These are phyloP conservation scores for Gnetum montanum DNA, from an alignment of 75 land plant species.

Conservation along the genomic window DNA sequence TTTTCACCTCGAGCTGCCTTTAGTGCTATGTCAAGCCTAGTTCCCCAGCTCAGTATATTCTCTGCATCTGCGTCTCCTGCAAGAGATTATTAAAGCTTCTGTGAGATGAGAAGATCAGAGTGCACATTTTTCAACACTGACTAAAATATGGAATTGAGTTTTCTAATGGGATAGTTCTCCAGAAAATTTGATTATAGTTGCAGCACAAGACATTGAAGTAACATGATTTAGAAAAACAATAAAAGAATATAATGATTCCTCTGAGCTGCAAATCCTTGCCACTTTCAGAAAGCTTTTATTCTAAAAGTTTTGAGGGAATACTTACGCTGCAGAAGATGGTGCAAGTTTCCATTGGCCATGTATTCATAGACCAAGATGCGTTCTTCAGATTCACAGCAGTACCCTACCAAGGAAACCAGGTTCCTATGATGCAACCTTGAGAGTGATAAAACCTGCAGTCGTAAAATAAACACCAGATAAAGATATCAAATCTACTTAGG, in stretches of 20 bases:
- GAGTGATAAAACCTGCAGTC: conserved; percentile 65
- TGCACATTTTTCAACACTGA: no score
- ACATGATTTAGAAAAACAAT: neutral
- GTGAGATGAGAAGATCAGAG: neutral
- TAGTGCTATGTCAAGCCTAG: conserved; percentile 32
- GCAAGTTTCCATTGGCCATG: conserved; percentile 80
- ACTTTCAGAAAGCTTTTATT: no score
- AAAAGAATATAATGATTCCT: no score
- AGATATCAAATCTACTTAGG: conserved; percentile 2
- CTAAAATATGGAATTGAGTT: no score
- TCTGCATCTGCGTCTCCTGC: neutral
- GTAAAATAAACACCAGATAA: no score
- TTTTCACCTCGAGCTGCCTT: conserved; percentile 34
- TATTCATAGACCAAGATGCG: conserved; percentile 74
- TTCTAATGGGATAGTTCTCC: neutral
- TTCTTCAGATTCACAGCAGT: conserved; percentile 67
- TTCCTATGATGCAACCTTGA: conserved; percentile 83
- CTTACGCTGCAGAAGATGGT: conserved; percentile 46
- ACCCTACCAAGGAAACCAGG: conserved; percentile 72
- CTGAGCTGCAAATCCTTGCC: no score
- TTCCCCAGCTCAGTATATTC: conserved; percentile 16
- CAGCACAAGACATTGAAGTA: neutral
- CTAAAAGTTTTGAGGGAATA: no score
- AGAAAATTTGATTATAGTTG: neutral
- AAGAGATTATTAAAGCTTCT: no score